phyloP scores from a whole-genome alignment of 306 rosid genomes.

The Ammopiptanthus mongolicus region DNA sequence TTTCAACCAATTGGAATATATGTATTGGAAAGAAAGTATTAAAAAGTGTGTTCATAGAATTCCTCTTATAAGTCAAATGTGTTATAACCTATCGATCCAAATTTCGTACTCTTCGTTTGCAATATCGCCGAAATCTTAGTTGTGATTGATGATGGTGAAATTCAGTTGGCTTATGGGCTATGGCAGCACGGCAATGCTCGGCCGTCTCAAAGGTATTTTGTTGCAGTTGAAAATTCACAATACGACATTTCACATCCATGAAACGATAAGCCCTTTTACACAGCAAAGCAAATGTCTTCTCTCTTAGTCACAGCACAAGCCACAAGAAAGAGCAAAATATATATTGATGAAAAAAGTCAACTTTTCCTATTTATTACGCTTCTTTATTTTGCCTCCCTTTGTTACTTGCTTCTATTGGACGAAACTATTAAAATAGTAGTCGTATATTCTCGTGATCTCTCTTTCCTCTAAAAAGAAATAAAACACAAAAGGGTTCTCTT shows the following conservation, averaged over 20 bases:
- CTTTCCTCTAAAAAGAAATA: neutral
- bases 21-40: too few species aligned
- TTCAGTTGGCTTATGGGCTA: neutral
- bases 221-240: neutral
- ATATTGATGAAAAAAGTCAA: neutral
- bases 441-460: neutral
- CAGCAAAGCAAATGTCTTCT: neutral
- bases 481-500: neutral
- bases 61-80: too few species aligned
- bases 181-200: neutral
- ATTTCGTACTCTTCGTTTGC: too few species aligned
- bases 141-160: neutral
- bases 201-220: neutral
- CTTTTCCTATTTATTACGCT: neutral
- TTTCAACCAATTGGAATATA: too few species aligned
- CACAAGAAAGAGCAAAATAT: neutral
- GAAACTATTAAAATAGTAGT: neutral
- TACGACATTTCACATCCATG: neutral
- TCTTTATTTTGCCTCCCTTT: neutral
- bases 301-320: neutral
- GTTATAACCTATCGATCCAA: too few species aligned
- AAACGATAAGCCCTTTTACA: neutral
- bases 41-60: too few species aligned
- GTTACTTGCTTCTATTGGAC: neutral
- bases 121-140: neutral